phyloP scores from a whole-genome alignment of 768 basidiomycete genomes.

The Galerina marginata region DNA sequence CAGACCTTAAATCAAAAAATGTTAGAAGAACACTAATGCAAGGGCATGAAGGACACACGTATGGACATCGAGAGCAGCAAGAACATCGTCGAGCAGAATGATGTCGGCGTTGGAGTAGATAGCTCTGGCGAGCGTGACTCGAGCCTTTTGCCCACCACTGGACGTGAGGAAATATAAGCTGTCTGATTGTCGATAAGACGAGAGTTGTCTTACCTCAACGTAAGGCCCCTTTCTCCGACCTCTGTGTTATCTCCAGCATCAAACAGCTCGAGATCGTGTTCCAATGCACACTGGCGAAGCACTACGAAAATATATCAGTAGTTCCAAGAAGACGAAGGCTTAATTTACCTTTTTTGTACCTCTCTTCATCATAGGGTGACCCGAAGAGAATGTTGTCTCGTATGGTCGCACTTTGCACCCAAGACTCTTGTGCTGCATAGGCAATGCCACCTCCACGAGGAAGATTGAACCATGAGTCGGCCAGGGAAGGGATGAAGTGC shows the following conservation, averaged over 20 bases:
- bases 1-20: constrained; percentile 61
- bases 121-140: constrained; percentile 53
- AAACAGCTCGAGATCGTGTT: constrained; percentile 61
- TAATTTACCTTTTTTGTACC: constrained; percentile 60
- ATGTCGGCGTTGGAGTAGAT: constrained; percentile 59
- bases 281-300: constrained; percentile 71
- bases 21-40: neutral
- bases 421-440: constrained; percentile 82
- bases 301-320: constrained; percentile 50
- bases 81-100: constrained; percentile 75
- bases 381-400: constrained; percentile 84
- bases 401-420: constrained; percentile 81
- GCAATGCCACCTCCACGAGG: constrained; percentile 71
- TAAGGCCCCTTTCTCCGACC: constrained; percentile 74
- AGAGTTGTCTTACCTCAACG: constrained; percentile 35
- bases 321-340: neutral
- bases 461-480: constrained; percentile 66
- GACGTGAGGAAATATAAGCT: constrained; percentile 25
- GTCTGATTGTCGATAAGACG: no score
- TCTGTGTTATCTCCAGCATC: constrained; percentile 69
- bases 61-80: constrained; percentile 63
- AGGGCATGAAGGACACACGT: constrained; percentile 20
- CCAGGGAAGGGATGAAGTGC: constrained; percentile 56
- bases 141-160: constrained; percentile 54
- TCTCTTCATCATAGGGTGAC: constrained; percentile 69